Evolutionary conservation across 352 stramenopile species (phyloP), one percentile per base, ranked within the genome.

Genomic region (Phytophthora litchii): DNA sequence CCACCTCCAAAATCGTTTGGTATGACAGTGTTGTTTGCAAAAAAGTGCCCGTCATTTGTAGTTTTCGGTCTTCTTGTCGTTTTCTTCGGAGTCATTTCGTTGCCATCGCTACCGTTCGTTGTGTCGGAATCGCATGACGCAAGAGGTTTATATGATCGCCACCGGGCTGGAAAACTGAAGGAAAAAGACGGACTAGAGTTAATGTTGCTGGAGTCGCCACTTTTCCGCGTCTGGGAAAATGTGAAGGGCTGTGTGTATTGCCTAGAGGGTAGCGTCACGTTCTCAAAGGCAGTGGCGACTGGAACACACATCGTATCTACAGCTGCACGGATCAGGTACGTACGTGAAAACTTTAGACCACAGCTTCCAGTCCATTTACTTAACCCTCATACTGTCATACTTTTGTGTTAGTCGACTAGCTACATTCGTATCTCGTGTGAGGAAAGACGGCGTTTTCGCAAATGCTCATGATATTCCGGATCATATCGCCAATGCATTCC

Each of bases 211-310:
- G 82, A 67, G n/a, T 92, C 86, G 3, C 80, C 83, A 19, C 61
- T 92, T 11, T 41, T 86, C 23, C 72, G 66, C 19, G 80, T 95
- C 35, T 93, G 83, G 86, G 59, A 76, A 47, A 95, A 95, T 53
- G 36, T 87, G 7, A 89, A 91, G 52, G 72, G 74, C 0, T 76
- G 68, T 10, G 71, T 91, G 32, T 89, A 91, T 47, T 90, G 79
- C 38, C 57, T 95, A 12, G 82, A 93, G 61, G 76, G 73, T 8
- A 83, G 76, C 21, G 70, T 89, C 32, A 79, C 73, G 12, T 72
- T 92, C 31, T 76, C 80, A 1, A 86, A 80, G 37, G 80, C 74
- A 11, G 58, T 91, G 44, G 60, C 60, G 9, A 92, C 83, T 0
- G 78, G 81, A 27, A 77, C 75, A 16, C 73, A 89, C 34, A 80